Percentiles rank a stretch among this genome's conserved stretches.
phyloP scores from a whole-genome alignment of 495 filamentous ascomycete species.

The Hypoxylon intermedium region DNA sequence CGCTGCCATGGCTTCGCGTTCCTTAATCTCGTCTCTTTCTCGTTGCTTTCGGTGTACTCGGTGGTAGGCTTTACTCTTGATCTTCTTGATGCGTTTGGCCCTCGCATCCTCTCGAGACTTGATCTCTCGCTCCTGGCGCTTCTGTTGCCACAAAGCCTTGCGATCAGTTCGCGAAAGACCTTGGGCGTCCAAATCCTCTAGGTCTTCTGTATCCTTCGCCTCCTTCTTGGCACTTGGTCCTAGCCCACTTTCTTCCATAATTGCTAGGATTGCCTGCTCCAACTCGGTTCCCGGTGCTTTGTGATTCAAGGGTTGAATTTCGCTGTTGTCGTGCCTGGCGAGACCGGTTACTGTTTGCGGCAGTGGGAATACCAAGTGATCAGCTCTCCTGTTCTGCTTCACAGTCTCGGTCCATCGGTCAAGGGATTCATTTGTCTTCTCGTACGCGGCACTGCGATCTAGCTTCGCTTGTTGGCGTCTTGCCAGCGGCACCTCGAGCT shows the following conservation, averaged over 20 bases:
- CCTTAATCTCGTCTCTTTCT: constrained; percentile 73
- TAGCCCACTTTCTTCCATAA: constrained; percentile 87
- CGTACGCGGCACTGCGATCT: constrained; percentile 83
- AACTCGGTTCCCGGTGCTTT: constrained; percentile 75
- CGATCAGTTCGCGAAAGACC: constrained; percentile 71
- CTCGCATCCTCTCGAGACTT: constrained; percentile 89
- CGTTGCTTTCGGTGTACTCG: constrained; percentile 89
- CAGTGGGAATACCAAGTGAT: constrained; percentile 90
- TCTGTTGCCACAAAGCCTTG: constrained; percentile 72
- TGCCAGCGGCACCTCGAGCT: constrained; percentile 82
- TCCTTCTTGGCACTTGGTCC: constrained; percentile 53
- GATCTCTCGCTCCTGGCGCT: constrained; percentile 81
- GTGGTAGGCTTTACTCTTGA: constrained; percentile 93
- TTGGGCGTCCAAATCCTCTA: constrained; percentile 73
- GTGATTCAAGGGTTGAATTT: constrained; percentile 62
- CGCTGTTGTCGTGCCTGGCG: constrained; percentile 48
- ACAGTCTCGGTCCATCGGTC: constrained; percentile 93
- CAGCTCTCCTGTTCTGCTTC: constrained; percentile 88
- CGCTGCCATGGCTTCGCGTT: constrained; percentile 68
- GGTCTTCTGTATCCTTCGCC: constrained; percentile 65
- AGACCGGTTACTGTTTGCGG: constrained; percentile 67
- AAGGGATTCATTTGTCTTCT: constrained; percentile 89
- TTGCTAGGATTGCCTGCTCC: constrained; percentile 81
- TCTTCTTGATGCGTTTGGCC: constrained; percentile 94
- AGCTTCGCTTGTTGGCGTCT: constrained; percentile 89